Percentiles rank a stretch among this genome's conserved stretches.
Conservation (phyloP, 2,329 filamentous ascomycete genomes). For the Magnaporthiopsis incrustans region DNA sequence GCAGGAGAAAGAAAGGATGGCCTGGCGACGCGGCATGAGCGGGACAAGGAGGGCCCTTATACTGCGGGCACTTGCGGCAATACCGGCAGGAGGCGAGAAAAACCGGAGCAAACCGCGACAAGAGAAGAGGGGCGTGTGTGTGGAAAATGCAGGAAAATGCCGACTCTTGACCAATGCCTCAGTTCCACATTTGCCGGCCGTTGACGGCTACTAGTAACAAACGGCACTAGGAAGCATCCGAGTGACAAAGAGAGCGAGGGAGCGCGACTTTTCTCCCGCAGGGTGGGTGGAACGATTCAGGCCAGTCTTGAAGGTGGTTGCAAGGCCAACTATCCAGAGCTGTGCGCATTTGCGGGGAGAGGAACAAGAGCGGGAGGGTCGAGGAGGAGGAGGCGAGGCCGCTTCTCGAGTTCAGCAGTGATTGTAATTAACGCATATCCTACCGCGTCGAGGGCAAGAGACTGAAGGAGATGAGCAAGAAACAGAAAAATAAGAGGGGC, state of each 20-base stretch:
- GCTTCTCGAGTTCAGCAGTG: neutral
- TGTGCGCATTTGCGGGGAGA: too few species aligned
- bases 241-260: neutral
- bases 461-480: neutral
- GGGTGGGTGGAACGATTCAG: neutral
- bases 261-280: neutral
- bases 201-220: neutral
- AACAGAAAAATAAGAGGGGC: neutral
- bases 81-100: neutral
- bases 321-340: neutral
- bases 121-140: neutral
- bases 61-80: neutral
- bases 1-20: neutral
- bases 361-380: neutral
- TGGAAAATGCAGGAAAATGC: neutral
- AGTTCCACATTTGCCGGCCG: neutral
- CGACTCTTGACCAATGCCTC: neutral
- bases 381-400: too few species aligned
- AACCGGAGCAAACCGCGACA: neutral
- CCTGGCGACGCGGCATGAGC: neutral
- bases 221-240: neutral
- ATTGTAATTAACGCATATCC: neutral
- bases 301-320: neutral
- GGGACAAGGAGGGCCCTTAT: neutral
- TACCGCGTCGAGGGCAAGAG: neutral